Evolutionary conservation across 345 rosid species (phyloP).

Genomic region (Toxicodendron radicans): DNA sequence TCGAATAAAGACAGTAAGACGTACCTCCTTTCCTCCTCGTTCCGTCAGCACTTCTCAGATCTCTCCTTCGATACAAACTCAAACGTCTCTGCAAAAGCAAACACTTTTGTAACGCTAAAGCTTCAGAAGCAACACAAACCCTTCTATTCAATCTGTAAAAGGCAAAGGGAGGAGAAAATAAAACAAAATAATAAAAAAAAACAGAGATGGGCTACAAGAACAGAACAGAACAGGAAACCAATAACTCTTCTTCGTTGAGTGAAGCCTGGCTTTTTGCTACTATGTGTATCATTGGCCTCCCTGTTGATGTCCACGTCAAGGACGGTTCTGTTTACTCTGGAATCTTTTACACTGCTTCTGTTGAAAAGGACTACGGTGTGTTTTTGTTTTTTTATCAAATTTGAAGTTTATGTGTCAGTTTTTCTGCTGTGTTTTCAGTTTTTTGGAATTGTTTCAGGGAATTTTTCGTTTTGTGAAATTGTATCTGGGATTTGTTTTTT

Average conservation of each 20-base stretch:
- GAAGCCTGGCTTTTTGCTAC: slow-evolving; percentile 69
- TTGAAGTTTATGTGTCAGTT: slow-evolving; percentile 3
- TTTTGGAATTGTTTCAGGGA: slow-evolving; percentile 12
- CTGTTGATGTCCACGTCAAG: slow-evolving; percentile 75
- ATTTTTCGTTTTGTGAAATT: slow-evolving; percentile 6
- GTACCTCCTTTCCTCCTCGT: not conserved
- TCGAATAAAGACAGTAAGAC: not conserved
- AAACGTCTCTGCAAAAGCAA: too few relatives aligned
- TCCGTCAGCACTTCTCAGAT: slow-evolving; percentile 11
- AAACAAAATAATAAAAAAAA: not conserved
- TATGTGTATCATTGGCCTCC: slow-evolving; percentile 69
- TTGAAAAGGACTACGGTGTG: slow-evolving; percentile 58
- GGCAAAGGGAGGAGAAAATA: not conserved
- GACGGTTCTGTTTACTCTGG: slow-evolving; percentile 88
- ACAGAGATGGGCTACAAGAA: slow-evolving; percentile 46
- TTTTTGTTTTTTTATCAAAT: not conserved
- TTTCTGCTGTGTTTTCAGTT: not conserved
- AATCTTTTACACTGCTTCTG: slow-evolving; percentile 72
- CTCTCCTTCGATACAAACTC: not conserved
- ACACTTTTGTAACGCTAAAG: not conserved
- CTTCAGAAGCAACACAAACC: slow-evolving; percentile 8
- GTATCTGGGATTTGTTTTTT: slow-evolving; percentile 24
- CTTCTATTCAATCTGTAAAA: not conserved
- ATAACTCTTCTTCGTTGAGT: slow-evolving; percentile 33
- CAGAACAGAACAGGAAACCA: slow-evolving; percentile 37